These are phyloP conservation scores for Pyrenophora graminea DNA, from an alignment of 2,329 filamentous ascomycete species.

Conservation along the genomic window DNA sequence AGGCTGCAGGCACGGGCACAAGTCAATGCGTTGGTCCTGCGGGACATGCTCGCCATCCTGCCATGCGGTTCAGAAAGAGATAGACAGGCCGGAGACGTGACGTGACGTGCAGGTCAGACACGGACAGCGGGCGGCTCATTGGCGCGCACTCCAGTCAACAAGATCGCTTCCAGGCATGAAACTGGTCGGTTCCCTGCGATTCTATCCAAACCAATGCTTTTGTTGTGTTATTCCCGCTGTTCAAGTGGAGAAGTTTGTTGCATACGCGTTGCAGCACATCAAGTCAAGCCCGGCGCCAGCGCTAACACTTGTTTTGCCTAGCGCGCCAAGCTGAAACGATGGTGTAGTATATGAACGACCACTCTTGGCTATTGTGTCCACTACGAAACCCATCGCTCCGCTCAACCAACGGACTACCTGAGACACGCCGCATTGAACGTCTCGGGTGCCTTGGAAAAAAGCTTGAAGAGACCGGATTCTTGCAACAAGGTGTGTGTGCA, in stretches of 20 bases:
- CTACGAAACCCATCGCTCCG: constrained; percentile 29
- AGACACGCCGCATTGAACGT: constrained; percentile 19
- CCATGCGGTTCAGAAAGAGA: no score
- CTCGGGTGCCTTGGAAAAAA: constrained; percentile 34
- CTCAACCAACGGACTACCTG: constrained; percentile 29
- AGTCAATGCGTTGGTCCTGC: no score
- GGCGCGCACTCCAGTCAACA: background rate
- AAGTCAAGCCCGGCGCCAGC: constrained; percentile 17
- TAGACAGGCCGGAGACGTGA: no score
- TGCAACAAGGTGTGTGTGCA: constrained; percentile 7
- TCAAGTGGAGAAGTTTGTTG: constrained; percentile 16
- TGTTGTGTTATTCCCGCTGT: constrained; percentile 9
- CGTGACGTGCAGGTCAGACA: no score
- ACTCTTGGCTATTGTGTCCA: constrained; percentile 32
- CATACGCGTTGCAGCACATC: constrained; percentile 29
- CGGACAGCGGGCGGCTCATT: background rate
- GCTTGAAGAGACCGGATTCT: constrained; percentile 26
- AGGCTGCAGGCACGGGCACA: no score
- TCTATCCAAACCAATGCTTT: no score
- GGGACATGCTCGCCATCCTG: no score
- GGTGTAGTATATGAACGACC: constrained; percentile 35
- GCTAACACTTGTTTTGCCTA: constrained; percentile 21
- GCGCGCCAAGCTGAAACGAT: constrained; percentile 45
- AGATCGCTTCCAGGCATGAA: background rate
- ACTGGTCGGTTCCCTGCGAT: background rate